Evolutionary conservation across 257 asterid species (phyloP).

Genomic region (Craterostigma plantagineum): DNA sequence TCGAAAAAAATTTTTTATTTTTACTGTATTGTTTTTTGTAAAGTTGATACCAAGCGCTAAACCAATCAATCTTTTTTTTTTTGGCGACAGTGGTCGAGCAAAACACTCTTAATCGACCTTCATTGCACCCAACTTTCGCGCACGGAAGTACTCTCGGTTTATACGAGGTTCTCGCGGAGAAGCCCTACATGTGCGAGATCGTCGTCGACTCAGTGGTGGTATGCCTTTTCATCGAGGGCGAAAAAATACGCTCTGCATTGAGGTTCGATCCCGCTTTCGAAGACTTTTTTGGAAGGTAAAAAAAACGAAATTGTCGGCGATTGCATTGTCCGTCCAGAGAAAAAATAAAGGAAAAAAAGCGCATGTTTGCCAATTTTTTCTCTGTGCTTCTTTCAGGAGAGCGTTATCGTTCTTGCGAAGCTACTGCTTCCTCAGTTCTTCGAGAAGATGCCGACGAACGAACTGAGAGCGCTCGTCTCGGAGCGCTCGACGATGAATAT

Average conservation of each 20-base stretch:
- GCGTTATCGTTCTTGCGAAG: constrained; percentile 56
- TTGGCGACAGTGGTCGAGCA: constrained; percentile 69
- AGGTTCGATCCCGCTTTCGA: constrained; percentile 72
- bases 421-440: constrained; percentile 68
- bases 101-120: constrained; percentile 21
- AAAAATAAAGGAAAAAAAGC: too few relatives aligned
- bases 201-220: constrained; percentile 66
- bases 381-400: constrained; percentile 44
- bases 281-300: constrained; percentile 87
- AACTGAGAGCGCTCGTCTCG: constrained; percentile 53
- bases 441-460: constrained; percentile 69
- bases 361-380: too few relatives aligned
- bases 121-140: constrained; percentile 58
- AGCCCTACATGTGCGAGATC: constrained; percentile 67
- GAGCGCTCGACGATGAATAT: constrained; percentile 51
- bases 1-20: constrained; percentile 2
- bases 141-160: constrained; percentile 94
- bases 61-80: neutral
- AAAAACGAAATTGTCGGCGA: too few relatives aligned
- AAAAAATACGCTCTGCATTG: constrained; percentile 43
- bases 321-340: too few relatives aligned
- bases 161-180: constrained; percentile 83
- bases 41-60: too few relatives aligned
- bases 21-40: too few relatives aligned
- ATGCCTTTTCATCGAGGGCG: constrained; percentile 65